These are phyloP conservation scores for Salicornia ramosissima DNA, from an alignment of 148 eudicot genomes.

Conservation along the genomic window DNA sequence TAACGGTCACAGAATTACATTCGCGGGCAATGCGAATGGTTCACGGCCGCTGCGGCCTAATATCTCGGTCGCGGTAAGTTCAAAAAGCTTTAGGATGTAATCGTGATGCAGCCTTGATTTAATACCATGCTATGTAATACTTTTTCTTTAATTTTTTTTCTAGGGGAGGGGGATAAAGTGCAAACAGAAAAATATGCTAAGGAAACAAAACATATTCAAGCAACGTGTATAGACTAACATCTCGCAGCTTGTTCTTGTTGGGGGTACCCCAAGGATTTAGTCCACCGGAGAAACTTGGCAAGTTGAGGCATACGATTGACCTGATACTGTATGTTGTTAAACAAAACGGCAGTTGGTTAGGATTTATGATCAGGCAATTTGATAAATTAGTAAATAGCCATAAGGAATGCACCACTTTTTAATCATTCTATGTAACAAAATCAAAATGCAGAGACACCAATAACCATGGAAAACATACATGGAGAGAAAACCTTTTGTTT, in stretches of 20 bases:
- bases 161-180: neutral
- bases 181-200: neutral
- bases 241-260: conserved; percentile 43
- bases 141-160: neutral
- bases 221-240: conserved; percentile 39
- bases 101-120: no score
- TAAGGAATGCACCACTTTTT: neutral
- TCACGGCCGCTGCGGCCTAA: no score
- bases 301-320: conserved; percentile 88
- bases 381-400: neutral
- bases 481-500: neutral
- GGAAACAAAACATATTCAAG: neutral
- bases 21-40: no score
- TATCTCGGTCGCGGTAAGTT: no score
- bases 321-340: conserved; percentile 53
- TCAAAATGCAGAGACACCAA: neutral
- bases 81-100: no score
- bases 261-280: conserved; percentile 98
- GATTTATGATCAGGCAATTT: neutral
- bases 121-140: no score
- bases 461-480: neutral
- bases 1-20: no score
- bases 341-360: neutral
- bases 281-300: conserved; percentile 98
- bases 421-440: neutral